Conservation (phyloP, 164 flowering plant genomes). For the Liriodendron chinense region DNA sequence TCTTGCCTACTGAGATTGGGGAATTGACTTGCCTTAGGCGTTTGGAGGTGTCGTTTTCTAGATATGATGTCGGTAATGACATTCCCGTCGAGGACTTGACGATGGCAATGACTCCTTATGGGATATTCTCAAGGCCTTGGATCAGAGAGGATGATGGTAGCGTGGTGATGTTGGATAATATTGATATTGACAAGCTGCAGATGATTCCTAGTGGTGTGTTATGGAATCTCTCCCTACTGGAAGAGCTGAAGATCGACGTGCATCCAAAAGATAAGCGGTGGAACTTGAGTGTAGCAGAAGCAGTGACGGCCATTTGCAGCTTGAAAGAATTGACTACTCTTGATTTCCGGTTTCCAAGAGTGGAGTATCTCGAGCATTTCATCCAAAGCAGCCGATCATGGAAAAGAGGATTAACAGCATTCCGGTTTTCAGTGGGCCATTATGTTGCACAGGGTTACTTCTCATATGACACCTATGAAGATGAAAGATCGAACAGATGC, state of each 20-base stretch:
- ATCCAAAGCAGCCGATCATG: background rate
- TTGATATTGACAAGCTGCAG: too few species aligned
- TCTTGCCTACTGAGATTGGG: background rate
- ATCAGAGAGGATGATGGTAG: background rate
- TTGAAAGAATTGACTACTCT: background rate
- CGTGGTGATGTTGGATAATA: too few species aligned
- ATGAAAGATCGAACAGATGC: background rate
- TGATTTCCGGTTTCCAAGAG: slow-evolving; percentile 9
- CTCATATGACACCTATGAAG: background rate
- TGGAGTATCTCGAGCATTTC: background rate
- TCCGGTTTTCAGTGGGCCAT: background rate
- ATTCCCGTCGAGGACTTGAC: background rate
- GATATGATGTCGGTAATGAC: background rate
- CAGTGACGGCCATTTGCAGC: background rate
- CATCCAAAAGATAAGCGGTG: slow-evolving; percentile 7
- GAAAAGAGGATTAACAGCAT: background rate
- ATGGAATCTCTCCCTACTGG: background rate
- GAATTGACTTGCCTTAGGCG: background rate
- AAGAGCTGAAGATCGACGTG: slow-evolving; percentile 7
- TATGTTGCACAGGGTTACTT: background rate
- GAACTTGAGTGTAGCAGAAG: background rate
- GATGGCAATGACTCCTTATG: background rate
- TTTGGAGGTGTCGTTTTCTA: slow-evolving; percentile 2
- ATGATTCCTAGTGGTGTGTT: slow-evolving; percentile 4
- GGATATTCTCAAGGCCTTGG: background rate